phyloP scores from a whole-genome alignment of 1,139 yeast species.

The Diutina mesorugosa region DNA sequence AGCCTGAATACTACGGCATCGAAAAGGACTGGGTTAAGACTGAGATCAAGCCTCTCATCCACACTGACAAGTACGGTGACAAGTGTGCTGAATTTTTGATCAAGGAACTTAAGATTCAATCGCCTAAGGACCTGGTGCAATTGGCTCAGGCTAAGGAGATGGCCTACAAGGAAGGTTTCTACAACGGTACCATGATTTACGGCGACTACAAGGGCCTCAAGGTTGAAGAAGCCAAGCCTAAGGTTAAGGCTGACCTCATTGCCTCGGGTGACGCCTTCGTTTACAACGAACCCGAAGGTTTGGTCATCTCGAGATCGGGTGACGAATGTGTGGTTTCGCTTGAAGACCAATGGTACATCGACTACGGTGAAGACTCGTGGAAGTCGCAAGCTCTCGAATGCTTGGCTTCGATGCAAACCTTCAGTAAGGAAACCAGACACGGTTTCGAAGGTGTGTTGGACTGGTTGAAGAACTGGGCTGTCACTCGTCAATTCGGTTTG shows the following conservation, averaged over 20 bases:
- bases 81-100: slow-evolving; percentile 78
- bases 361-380: slow-evolving; percentile 95
- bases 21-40: slow-evolving; percentile 77
- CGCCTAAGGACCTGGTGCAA: slow-evolving; percentile 84
- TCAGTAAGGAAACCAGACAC: slow-evolving; percentile 72
- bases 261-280: slow-evolving; percentile 72
- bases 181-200: slow-evolving; percentile 68
- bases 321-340: slow-evolving; percentile 94
- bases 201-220: slow-evolving; percentile 84
- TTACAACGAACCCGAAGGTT: slow-evolving; percentile 88
- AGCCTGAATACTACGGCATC: slow-evolving; percentile 84
- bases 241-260: slow-evolving; percentile 72
- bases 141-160: slow-evolving; percentile 88
- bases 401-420: slow-evolving; percentile 65
- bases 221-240: slow-evolving; percentile 85
- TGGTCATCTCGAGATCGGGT: slow-evolving; percentile 88
- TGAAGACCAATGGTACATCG: slow-evolving; percentile 98
- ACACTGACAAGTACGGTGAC: slow-evolving; percentile 80
- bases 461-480: slow-evolving; percentile 99
- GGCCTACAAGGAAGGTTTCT: slow-evolving; percentile 94
- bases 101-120: slow-evolving; percentile 78
- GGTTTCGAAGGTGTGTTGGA: slow-evolving; percentile 91
- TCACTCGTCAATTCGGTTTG: slow-evolving; percentile 90
- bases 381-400: slow-evolving; percentile 76
- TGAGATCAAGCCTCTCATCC: slow-evolving; percentile 62